Conservation (phyloP, 169 alveolate species). For the Plasmodium gaboni region DNA sequence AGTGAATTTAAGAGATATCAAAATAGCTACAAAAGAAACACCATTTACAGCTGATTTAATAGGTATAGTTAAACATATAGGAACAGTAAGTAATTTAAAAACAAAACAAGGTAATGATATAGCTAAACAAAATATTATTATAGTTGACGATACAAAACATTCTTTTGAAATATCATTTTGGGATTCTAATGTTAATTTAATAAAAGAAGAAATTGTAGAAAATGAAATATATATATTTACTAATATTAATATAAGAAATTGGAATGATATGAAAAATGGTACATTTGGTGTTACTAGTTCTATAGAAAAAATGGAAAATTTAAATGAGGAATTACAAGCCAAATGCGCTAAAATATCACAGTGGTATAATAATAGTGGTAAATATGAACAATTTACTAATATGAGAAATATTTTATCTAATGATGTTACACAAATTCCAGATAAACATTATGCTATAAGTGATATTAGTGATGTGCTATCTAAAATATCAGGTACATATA, state of each 20-base stretch:
- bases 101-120: slow-evolving; percentile 81
- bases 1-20: slow-evolving; percentile 81
- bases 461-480: slow-evolving; percentile 74
- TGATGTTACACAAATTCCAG: slow-evolving; percentile 69
- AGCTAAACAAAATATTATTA: slow-evolving; percentile 61
- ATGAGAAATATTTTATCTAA: slow-evolving; percentile 76
- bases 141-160: slow-evolving; percentile 84
- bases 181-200: slow-evolving; percentile 76
- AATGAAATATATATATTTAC: slow-evolving; percentile 75
- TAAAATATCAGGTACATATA: slow-evolving; percentile 78
- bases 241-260: slow-evolving; percentile 80
- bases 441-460: slow-evolving; percentile 76
- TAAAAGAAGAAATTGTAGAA: slow-evolving; percentile 54
- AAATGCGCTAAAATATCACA: slow-evolving; percentile 74
- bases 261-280: slow-evolving; percentile 84
- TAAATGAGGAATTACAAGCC: slow-evolving; percentile 76
- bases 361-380: slow-evolving; percentile 80
- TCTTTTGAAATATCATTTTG: slow-evolving; percentile 83
- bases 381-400: slow-evolving; percentile 79
- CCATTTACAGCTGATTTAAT: slow-evolving; percentile 82
- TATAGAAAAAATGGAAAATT: slow-evolving; percentile 76
- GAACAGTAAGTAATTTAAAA: slow-evolving; percentile 50
- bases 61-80: slow-evolving; percentile 79
- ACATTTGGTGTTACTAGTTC: slow-evolving; percentile 75
- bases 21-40: slow-evolving; percentile 79